A percentile compares a stretch with the other conserved stretches of the same genome.
Conservation (phyloP, 768 basidiomycete species). For the Suillus hirtellus region DNA sequence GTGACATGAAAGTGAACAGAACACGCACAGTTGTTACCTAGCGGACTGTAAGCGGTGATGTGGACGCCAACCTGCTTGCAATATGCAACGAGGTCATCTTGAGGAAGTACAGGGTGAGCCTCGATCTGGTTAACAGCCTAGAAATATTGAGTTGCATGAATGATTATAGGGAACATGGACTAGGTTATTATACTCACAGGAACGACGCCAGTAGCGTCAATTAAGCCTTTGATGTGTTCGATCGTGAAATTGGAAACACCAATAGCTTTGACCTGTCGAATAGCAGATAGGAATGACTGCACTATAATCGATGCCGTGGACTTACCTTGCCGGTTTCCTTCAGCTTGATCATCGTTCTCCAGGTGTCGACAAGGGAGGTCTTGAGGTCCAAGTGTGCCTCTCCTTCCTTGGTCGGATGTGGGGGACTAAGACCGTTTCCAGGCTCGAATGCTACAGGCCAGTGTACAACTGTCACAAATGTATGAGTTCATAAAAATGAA, state of each 20-base stretch:
- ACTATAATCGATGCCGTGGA: background rate
- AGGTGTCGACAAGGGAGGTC: constrained; percentile 72
- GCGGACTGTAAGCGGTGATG: constrained; percentile 69
- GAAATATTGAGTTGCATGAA: background rate
- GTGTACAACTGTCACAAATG: constrained; percentile 56
- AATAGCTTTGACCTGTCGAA: constrained; percentile 56
- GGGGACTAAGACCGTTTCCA: constrained; percentile 56
- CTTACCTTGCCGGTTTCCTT: constrained; percentile 65
- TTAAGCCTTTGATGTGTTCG: constrained; percentile 64
- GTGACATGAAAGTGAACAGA: background rate
- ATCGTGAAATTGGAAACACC: constrained; percentile 86
- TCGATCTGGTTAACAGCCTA: constrained; percentile 79
- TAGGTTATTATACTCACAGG: constrained; percentile 47
- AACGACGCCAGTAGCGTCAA: constrained; percentile 66
- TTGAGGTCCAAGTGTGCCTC: constrained; percentile 56
- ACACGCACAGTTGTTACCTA: constrained; percentile 74
- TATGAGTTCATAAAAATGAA: background rate
- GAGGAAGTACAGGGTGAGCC: constrained; percentile 77
- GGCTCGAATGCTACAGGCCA: constrained; percentile 76
- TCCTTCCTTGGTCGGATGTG: constrained; percentile 43
- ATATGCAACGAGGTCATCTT: constrained; percentile 70
- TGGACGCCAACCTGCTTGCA: constrained; percentile 71
- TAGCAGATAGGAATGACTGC: background rate
- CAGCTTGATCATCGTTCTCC: constrained; percentile 77
- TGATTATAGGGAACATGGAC: constrained; percentile 7